A percentile compares a stretch with the other conserved stretches of the same genome.
Evolutionary conservation across 1,284 basidiomycete genomes (phyloP).

Genomic region (Exobasidium cylindrosporum): DNA sequence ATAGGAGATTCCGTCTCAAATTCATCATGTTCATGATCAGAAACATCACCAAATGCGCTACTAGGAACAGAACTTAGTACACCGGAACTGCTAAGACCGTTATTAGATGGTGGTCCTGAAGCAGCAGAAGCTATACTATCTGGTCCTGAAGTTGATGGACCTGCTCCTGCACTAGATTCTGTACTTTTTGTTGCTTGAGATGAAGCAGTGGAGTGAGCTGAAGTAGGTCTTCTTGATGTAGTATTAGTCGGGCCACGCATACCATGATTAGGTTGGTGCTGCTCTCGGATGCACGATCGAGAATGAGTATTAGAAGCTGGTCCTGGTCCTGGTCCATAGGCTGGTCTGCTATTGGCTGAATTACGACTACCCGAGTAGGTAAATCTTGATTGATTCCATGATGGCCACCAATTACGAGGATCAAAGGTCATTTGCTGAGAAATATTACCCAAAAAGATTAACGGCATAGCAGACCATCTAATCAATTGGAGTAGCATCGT

Average conservation of each 20-base stretch:
- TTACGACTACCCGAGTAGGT: not conserved
- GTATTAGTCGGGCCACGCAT: conserved; percentile 11
- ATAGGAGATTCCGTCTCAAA: conserved; percentile 1
- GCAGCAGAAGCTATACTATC: not conserved
- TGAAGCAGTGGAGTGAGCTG: not conserved
- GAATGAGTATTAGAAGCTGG: conserved; percentile 33
- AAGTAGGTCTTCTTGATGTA: conserved; percentile 3
- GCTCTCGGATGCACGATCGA: conserved; percentile 23
- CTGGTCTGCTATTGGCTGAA: conserved; percentile 10
- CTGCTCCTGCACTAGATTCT: not conserved
- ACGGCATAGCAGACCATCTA: not conserved
- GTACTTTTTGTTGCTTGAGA: not conserved
- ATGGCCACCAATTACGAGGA: not conserved
- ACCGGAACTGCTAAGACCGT: conserved; percentile 23
- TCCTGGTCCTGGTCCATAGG: conserved; percentile 32
- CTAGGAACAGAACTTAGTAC: conserved; percentile 36
- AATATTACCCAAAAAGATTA: not conserved
- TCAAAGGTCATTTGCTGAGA: not conserved
- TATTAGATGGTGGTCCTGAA: conserved; percentile 5
- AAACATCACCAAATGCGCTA: conserved; percentile 22
- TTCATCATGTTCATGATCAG: conserved; percentile 1
- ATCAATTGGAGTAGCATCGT: not conserved
- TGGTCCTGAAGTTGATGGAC: not conserved
- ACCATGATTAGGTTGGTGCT: not conserved
- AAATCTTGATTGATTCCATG: not conserved